These are phyloP conservation scores for Limonomyces culmigenus DNA, from an alignment of 1,284 basidiomycete genomes.

Conservation along the genomic window DNA sequence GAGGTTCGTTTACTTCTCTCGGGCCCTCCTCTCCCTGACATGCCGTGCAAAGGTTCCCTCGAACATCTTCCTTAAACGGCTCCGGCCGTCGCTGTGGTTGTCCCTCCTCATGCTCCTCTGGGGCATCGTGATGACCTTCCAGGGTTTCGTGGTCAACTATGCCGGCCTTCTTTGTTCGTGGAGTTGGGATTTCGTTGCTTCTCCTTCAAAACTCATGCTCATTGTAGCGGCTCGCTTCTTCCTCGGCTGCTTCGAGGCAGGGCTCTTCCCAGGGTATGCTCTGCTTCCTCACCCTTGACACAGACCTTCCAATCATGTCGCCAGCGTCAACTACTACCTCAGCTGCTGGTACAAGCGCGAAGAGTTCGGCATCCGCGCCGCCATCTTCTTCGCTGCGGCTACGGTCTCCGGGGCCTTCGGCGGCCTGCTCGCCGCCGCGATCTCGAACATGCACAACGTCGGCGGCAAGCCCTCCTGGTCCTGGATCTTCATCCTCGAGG, in stretches of 20 bases:
- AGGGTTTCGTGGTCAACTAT: slow-evolving; percentile 18
- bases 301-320: slow-evolving; percentile 14
- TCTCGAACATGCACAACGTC: slow-evolving; percentile 18
- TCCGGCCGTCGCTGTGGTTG: slow-evolving; percentile 15
- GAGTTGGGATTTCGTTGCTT: too few relatives aligned
- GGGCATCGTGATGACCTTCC: slow-evolving; percentile 16
- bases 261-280: slow-evolving; percentile 5
- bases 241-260: slow-evolving; percentile 13
- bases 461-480: slow-evolving; percentile 16
- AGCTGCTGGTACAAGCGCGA: slow-evolving; percentile 19
- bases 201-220: too few relatives aligned
- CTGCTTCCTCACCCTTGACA: slow-evolving; percentile 3
- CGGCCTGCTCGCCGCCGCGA: slow-evolving; percentile 17
- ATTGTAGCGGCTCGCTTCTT: slow-evolving; percentile 22
- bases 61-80: slow-evolving; percentile 14
- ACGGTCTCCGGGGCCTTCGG: slow-evolving; percentile 17
- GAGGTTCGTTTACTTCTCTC: too few relatives aligned
- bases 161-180: slow-evolving; percentile 17
- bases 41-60: too few relatives aligned
- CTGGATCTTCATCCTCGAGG: slow-evolving; percentile 30
- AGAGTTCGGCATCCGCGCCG: slow-evolving; percentile 20
- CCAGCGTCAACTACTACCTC: slow-evolving; percentile 19
- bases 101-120: slow-evolving; percentile 17
- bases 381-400: slow-evolving; percentile 19
- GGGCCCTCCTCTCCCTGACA: too few relatives aligned